Evolutionary conservation across 2,329 filamentous ascomycete species (phyloP), one percentile per base, ranked within the genome.

Genomic region (Calonectria ilicicola): DNA sequence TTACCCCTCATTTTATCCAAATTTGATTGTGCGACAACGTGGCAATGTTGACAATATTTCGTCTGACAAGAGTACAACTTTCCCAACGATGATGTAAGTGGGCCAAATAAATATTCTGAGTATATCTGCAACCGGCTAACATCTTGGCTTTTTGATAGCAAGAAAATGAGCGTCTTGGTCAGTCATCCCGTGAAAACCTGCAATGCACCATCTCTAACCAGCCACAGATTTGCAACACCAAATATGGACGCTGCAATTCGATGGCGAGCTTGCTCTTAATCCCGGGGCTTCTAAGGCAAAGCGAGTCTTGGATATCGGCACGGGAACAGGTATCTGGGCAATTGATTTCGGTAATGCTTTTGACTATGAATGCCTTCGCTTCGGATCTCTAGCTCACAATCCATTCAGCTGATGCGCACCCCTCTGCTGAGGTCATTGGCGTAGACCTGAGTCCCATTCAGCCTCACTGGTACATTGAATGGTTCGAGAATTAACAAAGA

Each of bases 301-400:
- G 66, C 73, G 77, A n/a, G 77, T 79, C 17, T 76, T 80, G 8
- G 78, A 80, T 21, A 69, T 75, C 2, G 79, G 79, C 2, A 80
- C 79, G 0, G 79, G 79, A 5, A 80, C 78, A 1, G 79, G 79
- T 6, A 75, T 79, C 12, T 80, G 79, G 78, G 78, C 78, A 5
- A 76, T 80, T 63, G 78, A 80, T 21, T 80, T 77, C 53, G 79
- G 74, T 72, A 56, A 64, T 46, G 5, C 15, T 9, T 58, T 15
- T 5, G 42, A 9, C 14, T n/a, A 14, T 2, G 12, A 2, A 15
- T 8, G 7, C 19, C 53, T 21, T 21, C 4, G 8, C 2, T 53
- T 8, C 2, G 32, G 29, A 35, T 8, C 1, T 26, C 14, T 14
- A 40, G 14, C 21, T 62, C 12, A 56, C 23, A 49, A 46, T 65